Percentiles rank a stretch among this genome's conserved stretches.
phyloP scores from a whole-genome alignment of 2,329 filamentous ascomycete genomes.

The Biscogniauxia marginata region DNA sequence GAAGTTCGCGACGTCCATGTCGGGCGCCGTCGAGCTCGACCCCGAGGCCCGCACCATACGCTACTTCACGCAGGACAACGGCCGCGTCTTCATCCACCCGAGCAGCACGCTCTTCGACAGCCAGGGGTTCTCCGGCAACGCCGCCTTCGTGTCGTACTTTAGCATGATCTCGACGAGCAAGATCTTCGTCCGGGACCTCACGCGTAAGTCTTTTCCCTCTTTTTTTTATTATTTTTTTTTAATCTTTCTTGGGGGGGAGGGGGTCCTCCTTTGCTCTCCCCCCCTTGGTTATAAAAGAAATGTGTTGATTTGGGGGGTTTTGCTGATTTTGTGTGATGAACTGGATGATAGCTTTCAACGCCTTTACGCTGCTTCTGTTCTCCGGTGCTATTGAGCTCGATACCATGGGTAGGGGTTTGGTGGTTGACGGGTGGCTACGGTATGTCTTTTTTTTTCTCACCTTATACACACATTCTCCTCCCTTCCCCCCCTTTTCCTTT shows the following conservation, averaged over 20 bases:
- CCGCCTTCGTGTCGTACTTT: constrained; percentile 84
- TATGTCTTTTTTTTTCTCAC: constrained; percentile 17
- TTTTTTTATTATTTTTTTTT: constrained; percentile 1
- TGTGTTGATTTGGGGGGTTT: constrained; percentile 4
- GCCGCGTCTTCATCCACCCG: constrained; percentile 90
- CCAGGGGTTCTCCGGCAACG: constrained; percentile 72
- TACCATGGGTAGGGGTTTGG: constrained; percentile 78
- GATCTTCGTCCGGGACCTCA: constrained; percentile 87
- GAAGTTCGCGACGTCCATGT: constrained; percentile 85
- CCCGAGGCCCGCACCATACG: constrained; percentile 90
- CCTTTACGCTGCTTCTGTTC: constrained; percentile 85
- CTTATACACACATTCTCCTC: too few relatives aligned
- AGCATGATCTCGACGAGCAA: constrained; percentile 89
- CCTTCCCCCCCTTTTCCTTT: neutral
- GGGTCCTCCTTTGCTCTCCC: too few relatives aligned
- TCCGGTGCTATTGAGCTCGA: constrained; percentile 82
- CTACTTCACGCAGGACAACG: constrained; percentile 84
- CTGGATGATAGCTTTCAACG: constrained; percentile 83
- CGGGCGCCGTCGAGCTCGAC: constrained; percentile 88
- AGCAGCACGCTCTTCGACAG: constrained; percentile 81
- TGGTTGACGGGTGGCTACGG: constrained; percentile 88
- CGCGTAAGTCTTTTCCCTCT: constrained; percentile 58
- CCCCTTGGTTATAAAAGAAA: too few relatives aligned
- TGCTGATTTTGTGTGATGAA: too few relatives aligned
- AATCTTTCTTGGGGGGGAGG: too few relatives aligned